Conservation (phyloP, 176 grass and related monocot genomes). For the Phragmites australis region DNA sequence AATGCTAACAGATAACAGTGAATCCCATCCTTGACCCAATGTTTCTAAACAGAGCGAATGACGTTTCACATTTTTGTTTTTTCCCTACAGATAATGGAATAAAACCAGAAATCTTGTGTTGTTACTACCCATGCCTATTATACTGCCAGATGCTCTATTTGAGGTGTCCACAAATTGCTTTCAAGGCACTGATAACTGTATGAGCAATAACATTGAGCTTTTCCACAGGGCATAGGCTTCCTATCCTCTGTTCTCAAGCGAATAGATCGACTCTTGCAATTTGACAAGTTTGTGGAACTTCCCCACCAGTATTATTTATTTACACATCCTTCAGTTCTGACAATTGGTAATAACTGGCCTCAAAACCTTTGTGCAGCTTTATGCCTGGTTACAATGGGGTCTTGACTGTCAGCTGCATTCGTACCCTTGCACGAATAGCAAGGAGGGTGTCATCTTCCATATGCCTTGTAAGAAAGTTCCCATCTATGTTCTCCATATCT, state of each 20-base stretch:
- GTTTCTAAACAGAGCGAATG: background rate
- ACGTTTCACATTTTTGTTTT: slow-evolving; percentile 22
- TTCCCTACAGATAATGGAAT: background rate
- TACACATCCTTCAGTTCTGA: background rate
- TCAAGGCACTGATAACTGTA: background rate
- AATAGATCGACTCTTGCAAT: slow-evolving; percentile 86
- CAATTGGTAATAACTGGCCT: slow-evolving; percentile 34
- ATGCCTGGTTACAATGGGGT: slow-evolving; percentile 96
- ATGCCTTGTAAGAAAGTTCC: slow-evolving; percentile 57
- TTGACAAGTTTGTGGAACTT: slow-evolving; percentile 67
- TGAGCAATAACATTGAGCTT: background rate
- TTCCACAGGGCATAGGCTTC: slow-evolving; percentile 59
- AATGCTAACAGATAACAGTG: background rate
- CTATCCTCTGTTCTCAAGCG: slow-evolving; percentile 87
- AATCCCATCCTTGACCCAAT: background rate
- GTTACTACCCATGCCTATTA: background rate
- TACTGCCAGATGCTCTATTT: slow-evolving; percentile 17
- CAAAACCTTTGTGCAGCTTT: slow-evolving; percentile 57
- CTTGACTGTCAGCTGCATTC: slow-evolving; percentile 95
- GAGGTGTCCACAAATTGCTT: slow-evolving; percentile 5
- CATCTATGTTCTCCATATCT: background rate
- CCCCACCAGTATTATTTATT: slow-evolving; percentile 14
- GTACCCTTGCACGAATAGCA: slow-evolving; percentile 86
- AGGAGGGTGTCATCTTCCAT: slow-evolving; percentile 76
- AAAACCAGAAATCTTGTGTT: background rate